These are phyloP conservation scores for Trichaptum fuscoviolaceum DNA, from an alignment of 768 basidiomycete species.

Conservation along the genomic window DNA sequence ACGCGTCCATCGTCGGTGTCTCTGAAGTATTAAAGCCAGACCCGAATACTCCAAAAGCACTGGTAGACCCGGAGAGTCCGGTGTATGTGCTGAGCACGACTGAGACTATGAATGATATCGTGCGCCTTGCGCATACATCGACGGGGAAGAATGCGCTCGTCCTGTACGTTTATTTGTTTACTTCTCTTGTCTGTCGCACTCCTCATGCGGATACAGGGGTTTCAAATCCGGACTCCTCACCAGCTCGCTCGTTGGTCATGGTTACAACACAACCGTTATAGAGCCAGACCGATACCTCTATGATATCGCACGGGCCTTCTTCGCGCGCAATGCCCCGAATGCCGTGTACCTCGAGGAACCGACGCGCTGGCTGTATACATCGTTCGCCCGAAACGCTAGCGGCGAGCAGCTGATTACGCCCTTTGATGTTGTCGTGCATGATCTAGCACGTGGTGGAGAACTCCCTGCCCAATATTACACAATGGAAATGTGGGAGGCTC, in stretches of 20 bases:
- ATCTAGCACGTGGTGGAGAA: not conserved
- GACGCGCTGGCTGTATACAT: not conserved
- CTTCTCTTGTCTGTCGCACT: not conserved
- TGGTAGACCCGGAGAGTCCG: not conserved
- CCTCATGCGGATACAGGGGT: not conserved
- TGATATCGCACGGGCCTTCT: not conserved
- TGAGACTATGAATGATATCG: not conserved
- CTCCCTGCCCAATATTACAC: not conserved
- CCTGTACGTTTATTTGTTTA: not conserved
- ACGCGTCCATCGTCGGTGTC: not conserved
- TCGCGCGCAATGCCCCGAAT: not conserved
- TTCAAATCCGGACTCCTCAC: not conserved
- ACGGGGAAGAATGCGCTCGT: not conserved
- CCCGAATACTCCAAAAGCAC: not conserved
- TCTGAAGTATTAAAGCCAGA: not conserved
- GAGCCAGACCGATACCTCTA: slow-evolving; percentile 2
- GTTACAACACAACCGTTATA: not conserved
- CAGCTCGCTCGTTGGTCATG: not conserved
- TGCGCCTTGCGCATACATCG: not conserved
- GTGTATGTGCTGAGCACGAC: not conserved
- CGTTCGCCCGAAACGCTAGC: not conserved
- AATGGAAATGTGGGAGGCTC: slow-evolving; percentile 1
- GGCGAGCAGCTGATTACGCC: not conserved
- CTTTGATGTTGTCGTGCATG: slow-evolving; percentile 1
- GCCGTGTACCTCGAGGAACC: not conserved